These are phyloP conservation scores for Marasmius sp. DNA, from an alignment of 1,284 basidiomycete genomes.

Conservation along the genomic window DNA sequence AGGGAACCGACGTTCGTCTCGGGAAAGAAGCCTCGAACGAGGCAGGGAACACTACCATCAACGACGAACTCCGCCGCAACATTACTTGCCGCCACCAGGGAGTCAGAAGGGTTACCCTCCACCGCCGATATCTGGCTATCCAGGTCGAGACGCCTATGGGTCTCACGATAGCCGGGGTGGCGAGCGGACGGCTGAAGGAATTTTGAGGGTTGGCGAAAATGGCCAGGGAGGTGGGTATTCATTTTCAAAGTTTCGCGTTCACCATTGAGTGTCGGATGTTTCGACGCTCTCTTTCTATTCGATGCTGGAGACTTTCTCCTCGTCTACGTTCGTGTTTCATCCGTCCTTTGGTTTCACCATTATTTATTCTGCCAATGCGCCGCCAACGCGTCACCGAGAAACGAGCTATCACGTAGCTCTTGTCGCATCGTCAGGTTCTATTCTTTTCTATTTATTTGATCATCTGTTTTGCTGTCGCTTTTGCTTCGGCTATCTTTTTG, in stretches of 20 bases:
- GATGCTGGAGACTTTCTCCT: not conserved
- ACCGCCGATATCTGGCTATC: not conserved
- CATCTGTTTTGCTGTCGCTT: not conserved
- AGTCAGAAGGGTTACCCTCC: not conserved
- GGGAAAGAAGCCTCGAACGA: not conserved
- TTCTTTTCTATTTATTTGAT: not conserved
- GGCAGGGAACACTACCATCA: not conserved
- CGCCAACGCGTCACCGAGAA: no score
- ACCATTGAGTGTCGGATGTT: not conserved
- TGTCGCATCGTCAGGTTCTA: not conserved
- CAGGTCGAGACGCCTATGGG: not conserved
- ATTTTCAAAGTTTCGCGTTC: slow-evolving; percentile 1
- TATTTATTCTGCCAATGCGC: no score
- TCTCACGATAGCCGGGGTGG: not conserved
- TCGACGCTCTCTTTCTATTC: not conserved
- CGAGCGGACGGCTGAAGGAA: not conserved
- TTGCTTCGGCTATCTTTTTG: not conserved
- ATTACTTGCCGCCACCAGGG: not conserved
- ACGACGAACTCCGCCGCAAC: not conserved
- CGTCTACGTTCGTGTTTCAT: not conserved
- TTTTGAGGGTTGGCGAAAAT: not conserved
- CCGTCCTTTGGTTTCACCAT: not conserved
- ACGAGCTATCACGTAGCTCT: not conserved
- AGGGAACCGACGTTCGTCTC: not conserved
- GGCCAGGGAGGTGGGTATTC: not conserved